These are phyloP conservation scores for Pisolithus microcarpus DNA, from an alignment of 768 basidiomycete species.

Conservation along the genomic window DNA sequence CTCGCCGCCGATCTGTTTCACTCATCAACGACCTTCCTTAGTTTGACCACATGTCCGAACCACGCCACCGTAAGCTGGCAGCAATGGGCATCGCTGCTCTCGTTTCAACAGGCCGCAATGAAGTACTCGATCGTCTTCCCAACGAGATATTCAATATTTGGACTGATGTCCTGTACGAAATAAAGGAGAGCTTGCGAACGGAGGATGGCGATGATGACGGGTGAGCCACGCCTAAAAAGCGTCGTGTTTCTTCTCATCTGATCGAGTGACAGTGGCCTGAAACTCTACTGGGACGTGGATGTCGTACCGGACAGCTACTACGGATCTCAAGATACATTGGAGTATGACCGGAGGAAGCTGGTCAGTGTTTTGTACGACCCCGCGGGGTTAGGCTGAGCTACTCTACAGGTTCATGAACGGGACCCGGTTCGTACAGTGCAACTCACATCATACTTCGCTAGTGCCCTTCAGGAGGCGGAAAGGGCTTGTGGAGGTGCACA, in stretches of 20 bases:
- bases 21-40: slow-evolving; percentile 23
- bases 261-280: slow-evolving; percentile 28
- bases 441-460: slow-evolving; percentile 54
- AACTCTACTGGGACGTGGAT: slow-evolving; percentile 65
- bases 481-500: slow-evolving; percentile 49
- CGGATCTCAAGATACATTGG: slow-evolving; percentile 62
- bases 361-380: slow-evolving; percentile 34
- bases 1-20: neutral
- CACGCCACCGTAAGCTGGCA: slow-evolving; percentile 72
- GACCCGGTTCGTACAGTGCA: slow-evolving; percentile 67
- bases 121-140: slow-evolving; percentile 64
- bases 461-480: slow-evolving; percentile 59
- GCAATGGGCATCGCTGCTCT: slow-evolving; percentile 78
- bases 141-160: slow-evolving; percentile 80
- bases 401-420: slow-evolving; percentile 50
- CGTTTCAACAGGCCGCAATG: slow-evolving; percentile 64
- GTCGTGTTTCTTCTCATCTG: neutral
- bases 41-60: slow-evolving; percentile 91
- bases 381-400: slow-evolving; percentile 5
- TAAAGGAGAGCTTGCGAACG: slow-evolving; percentile 58
- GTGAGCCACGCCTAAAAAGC: slow-evolving; percentile 14
- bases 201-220: slow-evolving; percentile 30
- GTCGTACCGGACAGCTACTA: slow-evolving; percentile 53
- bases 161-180: slow-evolving; percentile 83
- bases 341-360: slow-evolving; percentile 66